Percentiles rank a stretch among this genome's conserved stretches.
These are phyloP conservation scores for Schizophyllum amplum DNA, from an alignment of 1,284 basidiomycete genomes.

Conservation along the genomic window DNA sequence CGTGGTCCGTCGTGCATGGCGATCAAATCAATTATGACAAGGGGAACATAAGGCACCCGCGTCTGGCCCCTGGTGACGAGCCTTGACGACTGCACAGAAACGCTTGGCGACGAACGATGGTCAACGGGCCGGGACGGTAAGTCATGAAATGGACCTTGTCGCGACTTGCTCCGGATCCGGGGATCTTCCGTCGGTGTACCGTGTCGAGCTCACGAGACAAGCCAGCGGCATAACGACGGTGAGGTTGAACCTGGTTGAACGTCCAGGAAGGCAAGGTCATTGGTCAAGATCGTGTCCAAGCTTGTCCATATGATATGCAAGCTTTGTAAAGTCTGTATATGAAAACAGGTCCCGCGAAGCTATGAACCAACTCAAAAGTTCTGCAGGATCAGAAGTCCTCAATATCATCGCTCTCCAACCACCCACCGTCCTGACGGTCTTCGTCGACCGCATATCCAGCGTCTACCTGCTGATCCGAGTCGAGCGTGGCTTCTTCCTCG, in stretches of 20 bases:
- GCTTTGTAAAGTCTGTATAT: neutral
- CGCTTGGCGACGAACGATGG: neutral
- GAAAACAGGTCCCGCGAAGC: neutral
- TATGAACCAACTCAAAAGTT: too few species aligned
- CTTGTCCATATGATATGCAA: too few species aligned
- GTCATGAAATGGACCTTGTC: neutral
- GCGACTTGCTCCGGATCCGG: neutral
- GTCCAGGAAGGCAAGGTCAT: too few species aligned
- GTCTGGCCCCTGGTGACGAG: neutral
- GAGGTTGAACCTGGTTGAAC: too few species aligned
- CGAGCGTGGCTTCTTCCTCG: slow-evolving; percentile 16
- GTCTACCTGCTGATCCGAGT: slow-evolving; percentile 11
- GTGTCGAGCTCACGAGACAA: too few species aligned
- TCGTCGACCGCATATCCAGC: slow-evolving; percentile 19
- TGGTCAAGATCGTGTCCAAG: too few species aligned
- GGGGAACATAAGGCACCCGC: neutral
- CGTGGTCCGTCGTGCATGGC: neutral
- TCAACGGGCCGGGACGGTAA: too few species aligned
- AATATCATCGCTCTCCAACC: slow-evolving; percentile 65
- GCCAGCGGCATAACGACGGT: too few species aligned
- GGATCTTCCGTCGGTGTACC: neutral
- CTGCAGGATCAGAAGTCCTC: slow-evolving; percentile 35
- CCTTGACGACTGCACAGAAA: too few species aligned
- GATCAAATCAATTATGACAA: neutral
- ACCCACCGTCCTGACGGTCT: slow-evolving; percentile 33